phyloP scores from a whole-genome alignment of 495 filamentous ascomycete species.

The Parathielavia appendiculata region DNA sequence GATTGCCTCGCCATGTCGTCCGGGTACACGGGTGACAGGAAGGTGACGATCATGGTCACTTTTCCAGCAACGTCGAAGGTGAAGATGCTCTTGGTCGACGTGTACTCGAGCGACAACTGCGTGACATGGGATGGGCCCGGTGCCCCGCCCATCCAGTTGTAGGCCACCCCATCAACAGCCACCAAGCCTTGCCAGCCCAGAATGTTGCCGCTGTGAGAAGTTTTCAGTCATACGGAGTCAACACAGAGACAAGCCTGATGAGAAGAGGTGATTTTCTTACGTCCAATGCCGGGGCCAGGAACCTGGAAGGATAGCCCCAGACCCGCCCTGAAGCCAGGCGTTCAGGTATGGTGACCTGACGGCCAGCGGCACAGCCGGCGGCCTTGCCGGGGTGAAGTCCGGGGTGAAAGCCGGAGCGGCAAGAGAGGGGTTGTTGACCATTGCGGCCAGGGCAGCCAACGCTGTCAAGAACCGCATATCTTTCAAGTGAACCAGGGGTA shows the following conservation, averaged over 20 bases:
- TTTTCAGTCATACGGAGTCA: constrained; percentile 29
- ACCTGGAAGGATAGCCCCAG: constrained; percentile 24
- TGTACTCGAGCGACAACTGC: constrained; percentile 61
- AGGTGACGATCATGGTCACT: constrained; percentile 69
- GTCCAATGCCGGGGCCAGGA: constrained; percentile 30
- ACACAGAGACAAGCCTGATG: constrained; percentile 10
- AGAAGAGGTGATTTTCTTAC: constrained; percentile 16
- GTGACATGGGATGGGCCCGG: constrained; percentile 43
- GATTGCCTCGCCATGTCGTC: constrained; percentile 81
- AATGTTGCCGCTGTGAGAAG: constrained; percentile 59
- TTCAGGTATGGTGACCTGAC: constrained; percentile 33
- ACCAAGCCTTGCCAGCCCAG: constrained; percentile 71
- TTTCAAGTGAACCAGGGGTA: neutral
- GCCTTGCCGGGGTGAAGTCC: constrained; percentile 21
- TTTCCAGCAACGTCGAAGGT: constrained; percentile 65
- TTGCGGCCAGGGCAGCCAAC: constrained; percentile 15
- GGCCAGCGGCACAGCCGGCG: constrained; percentile 27
- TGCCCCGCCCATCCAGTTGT: constrained; percentile 61
- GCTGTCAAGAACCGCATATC: constrained; percentile 14
- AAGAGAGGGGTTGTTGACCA: constrained; percentile 1
- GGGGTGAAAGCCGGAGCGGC: constrained; percentile 22
- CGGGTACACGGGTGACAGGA: constrained; percentile 83
- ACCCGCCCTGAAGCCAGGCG: constrained; percentile 30
- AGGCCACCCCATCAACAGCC: constrained; percentile 48
- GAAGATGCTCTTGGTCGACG: constrained; percentile 81